phyloP scores from a whole-genome alignment of 2,329 filamentous ascomycete genomes.

The Corynespora cassiicola region DNA sequence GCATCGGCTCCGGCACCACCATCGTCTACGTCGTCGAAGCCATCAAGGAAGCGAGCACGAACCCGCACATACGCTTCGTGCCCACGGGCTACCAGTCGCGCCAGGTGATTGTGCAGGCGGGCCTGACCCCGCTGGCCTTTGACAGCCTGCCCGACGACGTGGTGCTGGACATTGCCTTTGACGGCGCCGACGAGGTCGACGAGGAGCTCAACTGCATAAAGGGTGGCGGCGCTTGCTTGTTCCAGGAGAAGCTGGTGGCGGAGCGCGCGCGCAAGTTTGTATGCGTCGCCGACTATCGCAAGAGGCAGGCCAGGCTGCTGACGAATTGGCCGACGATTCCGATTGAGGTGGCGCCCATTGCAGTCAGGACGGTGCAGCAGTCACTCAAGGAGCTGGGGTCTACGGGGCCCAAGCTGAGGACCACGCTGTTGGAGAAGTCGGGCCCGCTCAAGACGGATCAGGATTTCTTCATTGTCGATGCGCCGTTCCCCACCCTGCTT shows the following conservation, averaged over 20 bases:
- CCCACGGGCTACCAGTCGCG: constrained; percentile 93
- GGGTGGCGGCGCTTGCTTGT: constrained; percentile 94
- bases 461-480: constrained; percentile 89
- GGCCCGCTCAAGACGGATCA: constrained; percentile 87
- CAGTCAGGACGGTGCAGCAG: constrained; percentile 76
- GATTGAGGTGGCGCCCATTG: constrained; percentile 89
- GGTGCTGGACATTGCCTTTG: constrained; percentile 87
- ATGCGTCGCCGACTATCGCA: constrained; percentile 90
- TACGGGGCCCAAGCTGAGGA: constrained; percentile 71
- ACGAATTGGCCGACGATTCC: constrained; percentile 83
- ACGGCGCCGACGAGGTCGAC: constrained; percentile 97
- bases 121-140: constrained; percentile 78
- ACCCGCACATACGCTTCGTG: constrained; percentile 75
- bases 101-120: constrained; percentile 81
- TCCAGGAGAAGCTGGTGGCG: constrained; percentile 96
- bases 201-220: constrained; percentile 96
- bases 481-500: constrained; percentile 78
- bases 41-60: constrained; percentile 59
- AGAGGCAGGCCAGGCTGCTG: constrained; percentile 78
- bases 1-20: constrained; percentile 82
- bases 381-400: constrained; percentile 78
- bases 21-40: constrained; percentile 87
- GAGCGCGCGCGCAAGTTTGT: constrained; percentile 84
- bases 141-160: constrained; percentile 71
- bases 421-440: constrained; percentile 77